Conservation (phyloP, 169 alveolate genomes). For the Blepharisma undulans region DNA sequence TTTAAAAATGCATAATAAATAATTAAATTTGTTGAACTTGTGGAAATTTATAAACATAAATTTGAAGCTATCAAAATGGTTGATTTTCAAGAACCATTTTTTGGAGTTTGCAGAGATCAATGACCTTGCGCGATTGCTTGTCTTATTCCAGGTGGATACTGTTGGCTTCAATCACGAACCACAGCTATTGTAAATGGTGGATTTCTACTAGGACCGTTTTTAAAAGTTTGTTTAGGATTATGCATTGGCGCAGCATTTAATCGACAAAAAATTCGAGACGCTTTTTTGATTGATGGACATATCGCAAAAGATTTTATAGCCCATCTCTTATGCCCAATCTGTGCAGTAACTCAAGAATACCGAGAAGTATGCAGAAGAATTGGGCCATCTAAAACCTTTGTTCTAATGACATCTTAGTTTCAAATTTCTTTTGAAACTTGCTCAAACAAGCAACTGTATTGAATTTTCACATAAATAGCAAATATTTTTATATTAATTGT, state of each 20-base stretch:
- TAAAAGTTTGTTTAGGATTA: background rate
- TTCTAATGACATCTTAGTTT: background rate
- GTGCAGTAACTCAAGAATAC: conserved; percentile 30
- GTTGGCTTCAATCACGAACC: background rate
- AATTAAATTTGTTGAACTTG: background rate
- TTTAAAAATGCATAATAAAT: too few relatives aligned
- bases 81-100: background rate
- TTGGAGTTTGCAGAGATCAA: background rate
- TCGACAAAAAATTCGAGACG: background rate
- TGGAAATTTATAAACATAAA: background rate
- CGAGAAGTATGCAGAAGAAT: conserved; percentile 1
- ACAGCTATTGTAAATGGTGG: background rate
- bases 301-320: background rate
- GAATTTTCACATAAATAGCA: background rate
- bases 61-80: background rate
- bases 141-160: background rate
- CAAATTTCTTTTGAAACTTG: background rate
- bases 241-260: conserved; percentile 19
- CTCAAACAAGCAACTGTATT: background rate
- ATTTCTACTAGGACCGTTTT: background rate
- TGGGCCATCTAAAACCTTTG: background rate
- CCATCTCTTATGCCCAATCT: background rate
- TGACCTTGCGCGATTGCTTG: background rate
- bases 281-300: background rate
- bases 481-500: background rate